Evolutionary conservation across 805 yeast species (phyloP).

Genomic region (Saccharomycopsis sp.): DNA sequence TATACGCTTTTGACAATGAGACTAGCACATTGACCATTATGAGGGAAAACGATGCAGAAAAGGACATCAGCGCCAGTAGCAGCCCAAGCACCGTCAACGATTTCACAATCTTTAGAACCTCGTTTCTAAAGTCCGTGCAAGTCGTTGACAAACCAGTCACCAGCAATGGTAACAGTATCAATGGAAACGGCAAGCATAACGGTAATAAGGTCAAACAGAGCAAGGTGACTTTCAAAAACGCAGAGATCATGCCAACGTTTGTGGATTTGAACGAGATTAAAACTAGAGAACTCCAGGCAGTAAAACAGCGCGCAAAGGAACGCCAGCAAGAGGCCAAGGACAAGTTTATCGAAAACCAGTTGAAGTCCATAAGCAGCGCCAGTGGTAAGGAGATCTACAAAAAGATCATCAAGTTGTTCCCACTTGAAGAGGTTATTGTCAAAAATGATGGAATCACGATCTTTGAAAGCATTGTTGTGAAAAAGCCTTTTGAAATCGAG

Average conservation of each 20-base stretch:
- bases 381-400: slow-evolving; percentile 16
- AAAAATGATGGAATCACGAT: background rate
- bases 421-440: slow-evolving; percentile 17
- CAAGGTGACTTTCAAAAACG: slow-evolving; percentile 10
- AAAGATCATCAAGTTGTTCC: slow-evolving; percentile 18
- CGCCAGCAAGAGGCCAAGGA: slow-evolving; percentile 7
- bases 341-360: slow-evolving; percentile 4
- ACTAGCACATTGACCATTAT: slow-evolving; percentile 28
- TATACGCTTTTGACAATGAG: slow-evolving; percentile 50
- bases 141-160: background rate
- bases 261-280: slow-evolving; percentile 13
- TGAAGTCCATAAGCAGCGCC: slow-evolving; percentile 5
- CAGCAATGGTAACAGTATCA: background rate
- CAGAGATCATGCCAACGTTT: slow-evolving; percentile 3
- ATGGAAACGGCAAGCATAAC: slow-evolving; percentile 2
- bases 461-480: slow-evolving; percentile 1
- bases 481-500: slow-evolving; percentile 7
- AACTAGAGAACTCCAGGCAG: slow-evolving; percentile 6
- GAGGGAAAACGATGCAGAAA: slow-evolving; percentile 2
- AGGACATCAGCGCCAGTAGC: background rate
- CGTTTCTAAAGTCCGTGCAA: slow-evolving; percentile 18
- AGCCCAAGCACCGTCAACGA: slow-evolving; percentile 1
- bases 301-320: slow-evolving; percentile 13
- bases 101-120: slow-evolving; percentile 12
- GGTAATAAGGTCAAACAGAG: background rate